Evolutionary conservation across 176 grass and related monocot species (phyloP).

Genomic region (Panicum miliaceum): DNA sequence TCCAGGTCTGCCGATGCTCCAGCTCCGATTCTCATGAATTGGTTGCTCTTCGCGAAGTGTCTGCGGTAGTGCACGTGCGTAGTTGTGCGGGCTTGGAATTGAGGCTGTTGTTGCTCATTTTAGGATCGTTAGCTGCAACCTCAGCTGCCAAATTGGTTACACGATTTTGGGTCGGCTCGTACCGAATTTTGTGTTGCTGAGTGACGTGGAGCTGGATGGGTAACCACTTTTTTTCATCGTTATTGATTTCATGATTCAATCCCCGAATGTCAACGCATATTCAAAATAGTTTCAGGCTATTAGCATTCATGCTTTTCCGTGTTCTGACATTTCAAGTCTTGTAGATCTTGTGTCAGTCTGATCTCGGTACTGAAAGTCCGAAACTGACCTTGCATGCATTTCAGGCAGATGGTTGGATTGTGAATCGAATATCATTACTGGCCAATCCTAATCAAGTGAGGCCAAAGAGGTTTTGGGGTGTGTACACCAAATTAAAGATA

Average conservation of each 20-base stretch:
- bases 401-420: slow-evolving; percentile 94
- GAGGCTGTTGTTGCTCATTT: background rate
- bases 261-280: too few relatives aligned
- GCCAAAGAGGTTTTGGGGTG: slow-evolving; percentile 94
- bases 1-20: slow-evolving; percentile 45
- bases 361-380: background rate
- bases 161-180: background rate
- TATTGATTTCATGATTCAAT: background rate
- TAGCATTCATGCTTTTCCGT: background rate
- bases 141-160: background rate
- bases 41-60: slow-evolving; percentile 1
- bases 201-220: background rate
- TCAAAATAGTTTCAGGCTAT: background rate
- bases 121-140: background rate
- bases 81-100: background rate
- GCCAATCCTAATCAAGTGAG: slow-evolving; percentile 85
- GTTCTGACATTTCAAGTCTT: background rate
- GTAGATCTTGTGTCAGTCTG: background rate
- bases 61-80: background rate
- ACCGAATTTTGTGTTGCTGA: background rate
- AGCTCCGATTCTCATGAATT: too few relatives aligned
- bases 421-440: slow-evolving; percentile 72
- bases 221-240: too few relatives aligned
- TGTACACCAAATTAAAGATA: slow-evolving; percentile 96
- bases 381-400: slow-evolving; percentile 28